Conservation (phyloP, 371 early-diverging fungal species). For the Chytridium lagenaria region DNA sequence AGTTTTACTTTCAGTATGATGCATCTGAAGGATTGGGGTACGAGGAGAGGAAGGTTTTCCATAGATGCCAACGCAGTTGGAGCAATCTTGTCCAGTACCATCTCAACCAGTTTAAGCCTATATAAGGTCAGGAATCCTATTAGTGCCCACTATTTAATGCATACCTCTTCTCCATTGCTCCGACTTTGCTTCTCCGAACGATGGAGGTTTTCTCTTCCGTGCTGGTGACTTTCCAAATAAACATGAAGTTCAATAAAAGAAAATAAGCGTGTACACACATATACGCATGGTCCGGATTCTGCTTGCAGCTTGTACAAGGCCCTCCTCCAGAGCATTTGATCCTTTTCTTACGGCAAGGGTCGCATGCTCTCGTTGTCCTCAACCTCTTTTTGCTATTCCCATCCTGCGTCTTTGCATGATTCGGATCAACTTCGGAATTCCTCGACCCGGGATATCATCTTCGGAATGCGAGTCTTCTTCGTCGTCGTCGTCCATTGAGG, state of each 20-base stretch:
- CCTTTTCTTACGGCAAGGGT: conserved; percentile 33
- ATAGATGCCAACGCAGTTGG: background rate
- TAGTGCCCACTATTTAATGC: background rate
- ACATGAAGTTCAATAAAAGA: background rate
- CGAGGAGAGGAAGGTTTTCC: background rate
- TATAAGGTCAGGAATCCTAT: background rate
- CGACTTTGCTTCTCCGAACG: background rate
- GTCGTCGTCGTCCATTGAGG: too few relatives aligned
- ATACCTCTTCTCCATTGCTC: background rate
- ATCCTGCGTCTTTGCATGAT: too few relatives aligned
- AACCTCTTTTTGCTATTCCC: conserved; percentile 8
- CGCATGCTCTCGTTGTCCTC: conserved; percentile 29
- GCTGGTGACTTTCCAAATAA: background rate
- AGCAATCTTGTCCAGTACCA: background rate
- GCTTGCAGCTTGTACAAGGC: conserved; percentile 21
- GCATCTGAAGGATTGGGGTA: too few relatives aligned
- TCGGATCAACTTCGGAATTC: too few relatives aligned
- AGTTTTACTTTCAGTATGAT: background rate
- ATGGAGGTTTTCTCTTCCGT: background rate
- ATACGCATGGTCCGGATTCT: conserved; percentile 28
- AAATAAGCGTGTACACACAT: conserved; percentile 16
- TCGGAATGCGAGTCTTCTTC: too few relatives aligned
- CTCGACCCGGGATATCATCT: too few relatives aligned
- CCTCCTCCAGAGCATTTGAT: conserved; percentile 26
- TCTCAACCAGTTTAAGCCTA: background rate